A percentile compares a stretch with the other conserved stretches of the same genome.
Evolutionary conservation across 78 protist species (phyloP).

Genomic region (Monocercomonoides exilis): DNA sequence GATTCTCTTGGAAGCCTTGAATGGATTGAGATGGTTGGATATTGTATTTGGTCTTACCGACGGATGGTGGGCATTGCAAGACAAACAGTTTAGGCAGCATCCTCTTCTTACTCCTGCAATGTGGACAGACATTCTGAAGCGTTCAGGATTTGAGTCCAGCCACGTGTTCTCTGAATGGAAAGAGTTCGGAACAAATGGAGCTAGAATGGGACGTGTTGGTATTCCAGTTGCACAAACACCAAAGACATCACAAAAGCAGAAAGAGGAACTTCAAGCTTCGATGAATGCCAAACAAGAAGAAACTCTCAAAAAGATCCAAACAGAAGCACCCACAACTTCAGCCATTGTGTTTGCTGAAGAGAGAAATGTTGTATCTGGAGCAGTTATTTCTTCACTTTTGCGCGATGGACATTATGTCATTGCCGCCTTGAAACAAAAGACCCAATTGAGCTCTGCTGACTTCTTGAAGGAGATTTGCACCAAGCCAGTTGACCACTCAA

Average conservation of each 20-base stretch:
- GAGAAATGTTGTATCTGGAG: not conserved
- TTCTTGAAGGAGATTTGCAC: not conserved
- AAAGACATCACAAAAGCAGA: too few relatives aligned
- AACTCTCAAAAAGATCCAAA: not conserved
- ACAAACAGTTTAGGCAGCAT: not conserved
- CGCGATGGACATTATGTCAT: not conserved
- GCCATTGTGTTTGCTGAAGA: not conserved
- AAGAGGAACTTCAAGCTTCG: too few relatives aligned
- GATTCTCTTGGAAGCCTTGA: not conserved
- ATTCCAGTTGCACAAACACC: not conserved
- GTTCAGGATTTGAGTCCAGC: not conserved
- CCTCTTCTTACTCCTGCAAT: not conserved
- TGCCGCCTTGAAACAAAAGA: not conserved
- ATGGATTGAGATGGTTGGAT: not conserved
- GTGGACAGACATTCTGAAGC: not conserved
- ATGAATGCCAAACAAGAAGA: too few relatives aligned
- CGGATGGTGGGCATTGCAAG: not conserved
- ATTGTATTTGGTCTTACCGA: not conserved
- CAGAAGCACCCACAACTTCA: not conserved
- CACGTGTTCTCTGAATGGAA: not conserved
- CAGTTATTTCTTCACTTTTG: not conserved
- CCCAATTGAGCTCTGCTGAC: not conserved
- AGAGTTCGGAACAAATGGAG: not conserved
- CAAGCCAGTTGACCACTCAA: too few relatives aligned
- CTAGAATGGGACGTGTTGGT: not conserved